These are phyloP conservation scores for Pyrenula massariospora DNA, from an alignment of 495 filamentous ascomycete species.

Conservation along the genomic window DNA sequence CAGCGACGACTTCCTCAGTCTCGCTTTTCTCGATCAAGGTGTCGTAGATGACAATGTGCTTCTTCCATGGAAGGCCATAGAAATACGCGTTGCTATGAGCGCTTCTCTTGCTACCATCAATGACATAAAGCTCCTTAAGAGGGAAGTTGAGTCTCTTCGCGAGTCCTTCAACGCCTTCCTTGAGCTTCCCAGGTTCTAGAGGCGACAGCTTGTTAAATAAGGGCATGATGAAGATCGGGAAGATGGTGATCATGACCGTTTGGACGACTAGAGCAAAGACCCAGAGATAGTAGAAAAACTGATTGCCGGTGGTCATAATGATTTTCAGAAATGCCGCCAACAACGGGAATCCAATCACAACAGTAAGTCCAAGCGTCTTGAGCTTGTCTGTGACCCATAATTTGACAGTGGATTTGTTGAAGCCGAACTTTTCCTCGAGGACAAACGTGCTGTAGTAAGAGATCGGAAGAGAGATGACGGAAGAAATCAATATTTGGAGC, in stretches of 20 bases:
- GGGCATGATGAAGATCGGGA: constrained; percentile 86
- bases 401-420: constrained; percentile 92
- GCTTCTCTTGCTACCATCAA: constrained; percentile 93
- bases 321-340: constrained; percentile 85
- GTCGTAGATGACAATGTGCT: constrained; percentile 99
- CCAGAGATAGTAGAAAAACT: constrained; percentile 98
- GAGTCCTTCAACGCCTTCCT: constrained; percentile 76
- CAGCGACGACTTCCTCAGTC: constrained; percentile 83
- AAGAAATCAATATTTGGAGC: constrained; percentile 69
- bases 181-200: constrained; percentile 72
- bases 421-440: constrained; percentile 92
- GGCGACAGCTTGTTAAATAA: constrained; percentile 98
- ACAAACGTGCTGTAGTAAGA: constrained; percentile 90
- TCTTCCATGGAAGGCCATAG: constrained; percentile 97
- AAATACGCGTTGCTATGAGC: constrained; percentile 99
- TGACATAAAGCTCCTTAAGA: constrained; percentile 80
- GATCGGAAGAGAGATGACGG: constrained; percentile 65
- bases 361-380: constrained; percentile 74
- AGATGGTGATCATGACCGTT: constrained; percentile 88
- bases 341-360: constrained; percentile 72
- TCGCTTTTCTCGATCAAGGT: constrained; percentile 92
- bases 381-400: constrained; percentile 86
- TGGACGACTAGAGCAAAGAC: constrained; percentile 79
- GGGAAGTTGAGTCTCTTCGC: constrained; percentile 83
- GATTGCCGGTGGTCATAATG: constrained; percentile 76